These are phyloP conservation scores for Colletotrichum sojae DNA, from an alignment of 2,329 filamentous ascomycete genomes.

Conservation along the genomic window DNA sequence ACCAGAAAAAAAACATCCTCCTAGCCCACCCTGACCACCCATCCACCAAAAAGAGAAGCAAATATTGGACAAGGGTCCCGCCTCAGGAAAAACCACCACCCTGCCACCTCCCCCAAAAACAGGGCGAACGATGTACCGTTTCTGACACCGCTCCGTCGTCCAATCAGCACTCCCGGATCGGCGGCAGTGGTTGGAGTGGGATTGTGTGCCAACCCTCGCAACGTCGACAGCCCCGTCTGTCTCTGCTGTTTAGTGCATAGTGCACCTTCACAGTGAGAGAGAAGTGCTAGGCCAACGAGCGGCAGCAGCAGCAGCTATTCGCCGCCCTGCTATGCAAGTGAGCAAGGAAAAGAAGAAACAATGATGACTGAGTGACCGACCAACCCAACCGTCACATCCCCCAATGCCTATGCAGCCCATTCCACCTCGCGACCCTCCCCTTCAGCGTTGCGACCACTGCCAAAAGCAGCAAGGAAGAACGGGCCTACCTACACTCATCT, in stretches of 20 bases:
- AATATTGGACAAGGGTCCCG: not conserved
- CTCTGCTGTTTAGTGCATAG: not conserved
- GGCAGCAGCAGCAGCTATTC: not conserved
- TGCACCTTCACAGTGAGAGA: not conserved
- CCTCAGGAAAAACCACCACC: not conserved
- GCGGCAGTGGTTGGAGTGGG: not conserved
- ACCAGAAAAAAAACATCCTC: not conserved
- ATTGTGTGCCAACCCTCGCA: not conserved
- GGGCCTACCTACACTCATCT: not conserved
- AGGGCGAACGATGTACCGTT: slow-evolving; percentile 39
- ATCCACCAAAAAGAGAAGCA: not conserved
- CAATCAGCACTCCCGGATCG: slow-evolving; percentile 29
- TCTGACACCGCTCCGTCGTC: slow-evolving; percentile 13
- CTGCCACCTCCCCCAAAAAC: slow-evolving; percentile 12
- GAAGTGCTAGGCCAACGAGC: not conserved
- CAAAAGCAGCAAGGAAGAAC: not conserved
- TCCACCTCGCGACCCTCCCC: too few species aligned
- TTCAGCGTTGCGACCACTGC: too few species aligned
- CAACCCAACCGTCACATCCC: too few species aligned
- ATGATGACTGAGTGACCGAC: too few species aligned
- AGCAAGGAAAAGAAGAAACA: not conserved
- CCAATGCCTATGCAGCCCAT: too few species aligned
- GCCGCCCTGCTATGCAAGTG: not conserved
- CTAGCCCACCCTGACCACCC: not conserved
- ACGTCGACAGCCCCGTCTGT: slow-evolving; percentile 37